Base-by-base conservation (phyloP, 768 basidiomycete genomes). In the Psilocybe azurescens region DNA sequence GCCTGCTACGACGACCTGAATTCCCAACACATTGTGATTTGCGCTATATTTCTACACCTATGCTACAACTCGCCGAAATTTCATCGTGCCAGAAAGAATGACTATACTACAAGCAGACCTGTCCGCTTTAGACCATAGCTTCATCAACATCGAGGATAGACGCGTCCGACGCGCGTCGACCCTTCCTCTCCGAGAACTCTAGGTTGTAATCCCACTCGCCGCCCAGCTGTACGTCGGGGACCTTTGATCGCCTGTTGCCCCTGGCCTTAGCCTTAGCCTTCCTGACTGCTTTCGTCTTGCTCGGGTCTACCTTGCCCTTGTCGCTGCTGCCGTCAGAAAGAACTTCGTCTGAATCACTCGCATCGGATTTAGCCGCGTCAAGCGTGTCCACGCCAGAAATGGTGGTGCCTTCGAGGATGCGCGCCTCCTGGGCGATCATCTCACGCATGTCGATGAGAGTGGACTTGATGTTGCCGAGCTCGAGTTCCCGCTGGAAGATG, bases 401-500 rank as follows among this genome's bases (percentile, higher is more conserved):
- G 49, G 47, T 56, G 33, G 54, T 53, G 61, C 56, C 66, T 44
- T 61, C 60, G 63, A 67, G 54, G 49, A 63, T 65, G 47, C 60
- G 64, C 49, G 65, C 70, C 55, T 77, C 76, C 59, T 74, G 71
- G 60, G 68, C 67, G 61, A 77, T 75, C 61, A 73, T 69, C 64
- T 64, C 53, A 53, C 72, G 73, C 73, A 75, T 77, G 65, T 71
- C 70, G 55, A 69, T 63, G 30, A 77, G 69, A 5, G 70, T 56
- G 52, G 67, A 72, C 56, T 75, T 74, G 64, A 74, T 71, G 55
- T 66, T 70, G 53, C 65, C 65, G 46, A 77, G 71, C 65, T 77
- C 76, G 60, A 74, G 66, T 53, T 75, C 72, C 64, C 74, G 76
- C 62, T 74, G 68, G 67, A 70, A 75, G 67, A 75, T 67, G 60